Evolutionary conservation across 352 stramenopile species (phyloP), one percentile per base, ranked within the genome.

Genomic region (Phytophthora syringae): DNA sequence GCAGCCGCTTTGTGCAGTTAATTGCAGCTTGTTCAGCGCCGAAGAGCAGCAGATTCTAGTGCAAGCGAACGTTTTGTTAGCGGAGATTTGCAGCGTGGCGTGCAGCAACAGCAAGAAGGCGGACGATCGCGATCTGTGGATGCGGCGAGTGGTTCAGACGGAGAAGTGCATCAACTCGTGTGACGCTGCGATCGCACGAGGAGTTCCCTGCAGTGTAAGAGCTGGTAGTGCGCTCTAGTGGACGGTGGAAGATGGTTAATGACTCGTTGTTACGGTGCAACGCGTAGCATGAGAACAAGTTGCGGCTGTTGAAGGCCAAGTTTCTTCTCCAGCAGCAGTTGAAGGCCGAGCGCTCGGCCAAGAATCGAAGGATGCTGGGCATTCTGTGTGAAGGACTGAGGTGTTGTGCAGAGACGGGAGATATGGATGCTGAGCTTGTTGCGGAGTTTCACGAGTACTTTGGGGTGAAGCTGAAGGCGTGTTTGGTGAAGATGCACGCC

Each of bases 261-360:
- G 25, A 32, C 5, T 61, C 2, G 67, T 43, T 73, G n/a, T 50
- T 48, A 15, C 50, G 15, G 5, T 52, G 25, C 43, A 20, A 24
- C 16, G 3, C 53, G 22, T 22, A 83, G 74, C 30, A 58, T 45
- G 78, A 79, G 42, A 89, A 70, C 73, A 68, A 65, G 18, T 64
- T 82, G 27, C 74, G 79, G 9, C 42, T 90, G 25, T 57, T 80
- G 49, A 89, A 91, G 59, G 57, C 61, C 39, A 87, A 89, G 65
- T 89, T 80, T 43, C 52, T 87, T 39, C 62, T 87, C 11, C 53
- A 78, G 37, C 73, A 81, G 36, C 54, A 80, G 25, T 63, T 82
- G n/a, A 89, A 86, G 40, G 57, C 18, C 11, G 78, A 89, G 13
- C 52, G 57, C 0, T 16, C 44, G 0, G 56, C 53, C 11, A 81